phyloP scores from a whole-genome alignment of 192 early-diverging fungal species.

The Helicostylum pulchrum region DNA sequence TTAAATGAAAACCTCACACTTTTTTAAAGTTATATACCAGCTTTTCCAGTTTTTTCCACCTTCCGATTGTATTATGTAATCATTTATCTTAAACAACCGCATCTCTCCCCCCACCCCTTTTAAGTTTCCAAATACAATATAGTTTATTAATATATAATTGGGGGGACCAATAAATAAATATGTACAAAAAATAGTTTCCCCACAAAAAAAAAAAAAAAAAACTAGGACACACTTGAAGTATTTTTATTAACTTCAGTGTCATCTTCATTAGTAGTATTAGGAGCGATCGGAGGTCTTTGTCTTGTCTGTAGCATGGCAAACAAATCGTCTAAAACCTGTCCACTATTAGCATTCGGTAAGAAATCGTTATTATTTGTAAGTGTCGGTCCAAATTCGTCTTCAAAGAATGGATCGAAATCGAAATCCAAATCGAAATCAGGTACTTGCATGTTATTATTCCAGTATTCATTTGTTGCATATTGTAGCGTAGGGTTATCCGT shows the following conservation, averaged over 20 bases:
- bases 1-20: too few species aligned
- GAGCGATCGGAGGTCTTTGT: slow-evolving; percentile 20
- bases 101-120: too few species aligned
- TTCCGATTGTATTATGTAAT: too few species aligned
- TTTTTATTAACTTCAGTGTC: too few species aligned
- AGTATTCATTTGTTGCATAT: not conserved
- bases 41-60: too few species aligned
- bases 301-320: slow-evolving; percentile 35
- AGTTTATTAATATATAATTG: too few species aligned
- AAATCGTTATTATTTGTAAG: slow-evolving; percentile 20
- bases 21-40: too few species aligned
- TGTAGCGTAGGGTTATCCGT: not conserved
- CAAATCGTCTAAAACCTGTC: slow-evolving; percentile 32
- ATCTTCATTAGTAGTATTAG: not conserved
- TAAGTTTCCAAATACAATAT: too few species aligned
- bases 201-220: not conserved
- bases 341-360: slow-evolving; percentile 25
- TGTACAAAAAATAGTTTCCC: too few species aligned
- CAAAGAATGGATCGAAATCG: slow-evolving; percentile 35
- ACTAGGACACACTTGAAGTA: not conserved
- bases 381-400: slow-evolving; percentile 25
- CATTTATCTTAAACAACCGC: too few species aligned
- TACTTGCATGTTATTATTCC: not conserved
- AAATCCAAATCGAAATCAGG: slow-evolving; percentile 8
- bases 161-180: too few species aligned